Conservation (phyloP, 345 rosid species). For the Lepidium didymum region DNA sequence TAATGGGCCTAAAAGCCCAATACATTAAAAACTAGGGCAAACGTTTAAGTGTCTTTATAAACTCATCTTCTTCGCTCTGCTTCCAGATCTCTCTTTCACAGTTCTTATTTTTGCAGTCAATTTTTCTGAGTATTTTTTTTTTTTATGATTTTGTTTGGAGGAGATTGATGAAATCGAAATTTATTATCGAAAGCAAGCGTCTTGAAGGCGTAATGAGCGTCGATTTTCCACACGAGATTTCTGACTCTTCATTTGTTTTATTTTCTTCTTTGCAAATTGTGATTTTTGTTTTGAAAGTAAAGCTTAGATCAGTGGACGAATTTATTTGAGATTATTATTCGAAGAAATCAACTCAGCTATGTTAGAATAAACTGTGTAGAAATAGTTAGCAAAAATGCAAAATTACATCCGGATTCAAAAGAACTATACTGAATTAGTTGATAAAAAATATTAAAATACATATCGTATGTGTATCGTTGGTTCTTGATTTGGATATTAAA, state of each 20-base stretch:
- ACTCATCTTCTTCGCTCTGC: neutral
- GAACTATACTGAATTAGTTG: too few relatives aligned
- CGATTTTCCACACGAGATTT: slow-evolving; percentile 29
- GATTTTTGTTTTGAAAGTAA: neutral
- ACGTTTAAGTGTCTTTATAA: neutral
- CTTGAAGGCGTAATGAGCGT: neutral
- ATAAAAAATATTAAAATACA: too few relatives aligned
- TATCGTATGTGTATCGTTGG: too few relatives aligned
- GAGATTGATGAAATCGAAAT: slow-evolving; percentile 20
- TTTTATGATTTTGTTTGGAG: neutral
- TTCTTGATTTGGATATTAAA: too few relatives aligned
- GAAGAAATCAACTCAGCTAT: too few relatives aligned
- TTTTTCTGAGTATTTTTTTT: neutral
- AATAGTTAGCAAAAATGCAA: too few relatives aligned
- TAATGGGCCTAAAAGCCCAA: slow-evolving; percentile 13
- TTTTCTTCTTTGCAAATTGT: neutral
- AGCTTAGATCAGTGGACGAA: too few relatives aligned
- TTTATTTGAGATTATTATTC: too few relatives aligned
- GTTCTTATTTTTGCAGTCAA: too few relatives aligned
- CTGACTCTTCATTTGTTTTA: neutral
- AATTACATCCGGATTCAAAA: too few relatives aligned
- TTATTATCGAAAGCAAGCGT: slow-evolving; percentile 3
- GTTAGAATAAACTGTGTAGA: too few relatives aligned
- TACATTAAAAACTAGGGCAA: neutral
- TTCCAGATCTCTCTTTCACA: neutral